Percentiles rank a stretch among this genome's conserved stretches.
phyloP scores from a whole-genome alignment of 2,329 filamentous ascomycete species.

The Beauveria pseudobassiana region DNA sequence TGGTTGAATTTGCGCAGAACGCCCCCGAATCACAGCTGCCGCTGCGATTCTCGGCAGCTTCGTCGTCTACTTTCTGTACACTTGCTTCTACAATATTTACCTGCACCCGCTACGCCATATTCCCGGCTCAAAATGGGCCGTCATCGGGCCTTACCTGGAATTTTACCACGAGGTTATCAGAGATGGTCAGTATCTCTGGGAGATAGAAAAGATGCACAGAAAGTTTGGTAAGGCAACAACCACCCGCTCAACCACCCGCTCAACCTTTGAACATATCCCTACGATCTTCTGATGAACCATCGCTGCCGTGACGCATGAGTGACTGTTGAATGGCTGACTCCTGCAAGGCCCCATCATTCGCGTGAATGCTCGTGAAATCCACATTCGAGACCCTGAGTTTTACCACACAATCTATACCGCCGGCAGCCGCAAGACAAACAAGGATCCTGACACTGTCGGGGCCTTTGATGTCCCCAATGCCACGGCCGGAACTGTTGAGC shows the following conservation, averaged over 20 bases:
- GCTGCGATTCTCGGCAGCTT: background rate
- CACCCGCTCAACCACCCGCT: background rate
- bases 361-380: constrained; percentile 22
- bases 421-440: background rate
- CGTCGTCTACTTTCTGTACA: background rate
- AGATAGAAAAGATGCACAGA: constrained; percentile 11
- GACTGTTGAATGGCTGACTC: too few species aligned
- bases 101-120: constrained; percentile 10
- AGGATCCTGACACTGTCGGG: background rate
- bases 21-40: background rate
- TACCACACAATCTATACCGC: constrained; percentile 16
- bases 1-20: background rate
- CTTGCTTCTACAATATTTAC: constrained; percentile 12
- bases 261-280: too few species aligned
- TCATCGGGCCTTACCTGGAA: constrained; percentile 1
- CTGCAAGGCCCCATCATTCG: constrained; percentile 21
- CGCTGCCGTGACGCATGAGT: too few species aligned
- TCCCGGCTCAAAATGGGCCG: constrained; percentile 13
- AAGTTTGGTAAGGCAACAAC: background rate
- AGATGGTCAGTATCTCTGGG: background rate
- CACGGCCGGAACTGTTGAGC: constrained; percentile 1
- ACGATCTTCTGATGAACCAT: too few species aligned
- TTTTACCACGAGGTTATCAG: background rate
- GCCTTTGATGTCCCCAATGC: background rate
- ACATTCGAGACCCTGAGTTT: constrained; percentile 20